Evolutionary conservation across 768 basidiomycete species (phyloP), one percentile per base, ranked within the genome.

Genomic region (Mycena chlorophos): DNA sequence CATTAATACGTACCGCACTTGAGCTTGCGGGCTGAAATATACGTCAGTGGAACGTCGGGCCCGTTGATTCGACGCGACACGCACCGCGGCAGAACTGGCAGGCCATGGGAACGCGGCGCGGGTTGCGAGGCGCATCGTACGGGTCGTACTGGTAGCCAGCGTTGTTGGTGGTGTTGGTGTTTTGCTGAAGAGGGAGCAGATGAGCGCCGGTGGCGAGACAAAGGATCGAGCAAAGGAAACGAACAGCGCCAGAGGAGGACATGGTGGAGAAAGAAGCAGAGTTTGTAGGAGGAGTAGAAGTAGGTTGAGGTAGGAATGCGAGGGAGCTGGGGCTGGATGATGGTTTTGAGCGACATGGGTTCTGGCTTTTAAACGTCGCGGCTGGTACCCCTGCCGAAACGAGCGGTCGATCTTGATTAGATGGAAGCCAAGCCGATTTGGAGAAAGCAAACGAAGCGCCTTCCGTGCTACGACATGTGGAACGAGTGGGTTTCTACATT

Each of bases 31-130:
- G 83, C 87, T 88, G 61, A 5, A n/a, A 55, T 28, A 46, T 38
- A 12, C 39, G 38, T 59, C 22, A 25, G 22, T 50, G 10, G 53
- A 47, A 20, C 17, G 22, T 42, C 48, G 52, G n/a, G 29, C 49
- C 16, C 23, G 38, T 31, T 16, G 46, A 39, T 10, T 60, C 4
- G 29, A 20, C 22, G 58, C 8, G 42, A 43, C n/a, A 55, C 70
- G 53, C 61, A 85, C 87, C 84, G 68, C 88, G 75, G 67, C 88
- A 89, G 64, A 89, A 89, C 52, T 80, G 78, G 64, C 88, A 89
- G 5, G 88, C 88, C 85, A 89, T 87, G 0, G 83, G 79, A 0
- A 81, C 86, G 51, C 86, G 62, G 56, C 76, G 71, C 5, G 78
- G 75, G 16, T 22, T 39, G 38, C 62, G 62, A 12, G 53, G 48